Evolutionary conservation across 2,329 filamentous ascomycete species (phyloP).

Genomic region (Monosporascus sp.): DNA sequence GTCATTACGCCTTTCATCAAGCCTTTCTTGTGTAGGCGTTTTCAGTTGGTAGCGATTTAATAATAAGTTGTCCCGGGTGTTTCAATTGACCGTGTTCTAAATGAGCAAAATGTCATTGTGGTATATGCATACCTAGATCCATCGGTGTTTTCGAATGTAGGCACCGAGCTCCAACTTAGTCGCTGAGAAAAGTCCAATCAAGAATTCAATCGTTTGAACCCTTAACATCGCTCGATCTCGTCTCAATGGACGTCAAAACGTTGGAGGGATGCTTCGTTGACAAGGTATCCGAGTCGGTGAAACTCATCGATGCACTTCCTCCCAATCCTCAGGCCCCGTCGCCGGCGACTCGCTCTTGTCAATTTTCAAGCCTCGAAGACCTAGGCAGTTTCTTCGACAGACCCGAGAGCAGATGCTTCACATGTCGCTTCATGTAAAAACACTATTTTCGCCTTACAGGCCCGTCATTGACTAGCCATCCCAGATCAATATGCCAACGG

Average conservation of each 20-base stretch:
- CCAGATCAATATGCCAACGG: conserved; percentile 24
- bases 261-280: conserved; percentile 15
- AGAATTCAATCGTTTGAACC: background rate
- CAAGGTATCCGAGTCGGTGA: conserved; percentile 13
- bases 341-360: conserved; percentile 1
- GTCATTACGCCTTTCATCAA: no score
- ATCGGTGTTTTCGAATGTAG: background rate
- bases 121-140: background rate
- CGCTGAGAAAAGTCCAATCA: background rate
- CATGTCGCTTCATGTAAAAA: conserved; percentile 16
- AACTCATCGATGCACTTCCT: conserved; percentile 12
- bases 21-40: no score
- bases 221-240: background rate
- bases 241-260: conserved; percentile 1
- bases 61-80: no score
- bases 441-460: background rate
- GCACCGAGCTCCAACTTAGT: background rate
- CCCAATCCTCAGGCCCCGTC: background rate
- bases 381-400: conserved; percentile 7
- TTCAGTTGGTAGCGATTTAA: no score
- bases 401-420: conserved; percentile 4
- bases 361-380: conserved; percentile 9
- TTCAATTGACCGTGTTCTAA: no score
- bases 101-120: no score
- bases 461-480: background rate